phyloP scores from a whole-genome alignment of 768 basidiomycete genomes.

The Termitomyces sp. region DNA sequence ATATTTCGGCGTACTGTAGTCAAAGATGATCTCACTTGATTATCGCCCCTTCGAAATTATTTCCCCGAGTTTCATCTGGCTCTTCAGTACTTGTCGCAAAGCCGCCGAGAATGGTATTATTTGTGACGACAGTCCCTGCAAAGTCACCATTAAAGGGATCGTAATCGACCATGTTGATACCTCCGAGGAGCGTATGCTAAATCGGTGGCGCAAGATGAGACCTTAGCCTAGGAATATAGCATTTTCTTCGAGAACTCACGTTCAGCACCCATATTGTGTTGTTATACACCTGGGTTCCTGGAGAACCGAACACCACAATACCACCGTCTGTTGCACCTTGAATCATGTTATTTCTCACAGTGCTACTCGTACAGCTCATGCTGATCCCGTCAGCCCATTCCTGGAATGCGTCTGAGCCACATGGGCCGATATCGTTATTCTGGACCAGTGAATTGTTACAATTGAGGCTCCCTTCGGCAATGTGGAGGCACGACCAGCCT shows the following conservation, averaged over 20 bases:
- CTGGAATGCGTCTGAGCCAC: conserved; percentile 58
- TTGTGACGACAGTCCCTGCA: conserved; percentile 56
- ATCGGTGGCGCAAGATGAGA: neutral
- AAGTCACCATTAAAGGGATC: conserved; percentile 66
- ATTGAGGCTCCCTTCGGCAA: conserved; percentile 61
- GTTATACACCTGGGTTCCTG: conserved; percentile 68
- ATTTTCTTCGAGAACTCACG: conserved; percentile 32
- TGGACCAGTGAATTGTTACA: conserved; percentile 67
- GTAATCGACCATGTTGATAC: conserved; percentile 78
- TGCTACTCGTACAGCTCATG: conserved; percentile 58
- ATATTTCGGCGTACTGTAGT: neutral
- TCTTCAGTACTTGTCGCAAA: conserved; percentile 49
- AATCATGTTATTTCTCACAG: conserved; percentile 66
- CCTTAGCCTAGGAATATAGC: neutral
- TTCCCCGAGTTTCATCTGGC: conserved; percentile 42
- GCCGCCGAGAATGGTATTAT: conserved; percentile 68
- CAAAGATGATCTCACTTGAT: conserved; percentile 57
- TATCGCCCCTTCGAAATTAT: conserved; percentile 55
- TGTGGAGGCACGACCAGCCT: conserved; percentile 80
- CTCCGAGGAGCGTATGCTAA: conserved; percentile 68
- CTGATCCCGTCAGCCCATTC: conserved; percentile 86
- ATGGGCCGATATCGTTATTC: conserved; percentile 83
- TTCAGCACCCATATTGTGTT: conserved; percentile 73
- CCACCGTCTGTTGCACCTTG: conserved; percentile 76
- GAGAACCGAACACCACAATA: conserved; percentile 79